These are phyloP conservation scores for Populus hybrid DNA, from an alignment of 441 rosid species.

Conservation along the genomic window DNA sequence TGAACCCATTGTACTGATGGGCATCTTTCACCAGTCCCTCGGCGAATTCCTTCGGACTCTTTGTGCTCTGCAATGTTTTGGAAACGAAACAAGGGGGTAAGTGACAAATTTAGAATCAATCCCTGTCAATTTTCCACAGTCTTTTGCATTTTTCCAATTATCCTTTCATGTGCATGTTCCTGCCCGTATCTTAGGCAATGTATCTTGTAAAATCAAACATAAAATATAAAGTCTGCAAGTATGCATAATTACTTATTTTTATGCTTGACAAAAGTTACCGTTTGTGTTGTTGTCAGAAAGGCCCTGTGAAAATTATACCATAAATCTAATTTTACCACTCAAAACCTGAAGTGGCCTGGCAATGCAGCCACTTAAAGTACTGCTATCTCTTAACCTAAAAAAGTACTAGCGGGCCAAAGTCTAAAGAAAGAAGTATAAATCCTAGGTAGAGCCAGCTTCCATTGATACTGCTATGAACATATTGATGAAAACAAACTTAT, in stretches of 20 bases:
- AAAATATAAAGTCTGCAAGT: background rate
- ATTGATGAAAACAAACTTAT: background rate
- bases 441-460: background rate
- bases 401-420: background rate
- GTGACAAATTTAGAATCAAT: background rate
- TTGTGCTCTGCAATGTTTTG: constrained; percentile 35
- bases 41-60: constrained; percentile 60
- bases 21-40: constrained; percentile 41
- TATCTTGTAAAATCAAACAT: background rate
- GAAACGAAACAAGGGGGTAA: background rate
- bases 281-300: background rate
- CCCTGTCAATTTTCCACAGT: background rate
- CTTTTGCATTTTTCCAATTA: background rate
- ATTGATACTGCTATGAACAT: background rate
- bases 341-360: background rate
- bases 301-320: background rate
- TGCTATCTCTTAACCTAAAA: background rate
- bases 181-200: background rate
- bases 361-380: background rate
- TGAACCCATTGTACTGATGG: constrained; percentile 63
- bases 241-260: background rate
- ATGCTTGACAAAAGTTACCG: background rate
- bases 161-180: background rate
- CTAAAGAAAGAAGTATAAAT: background rate
- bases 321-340: background rate